Evolutionary conservation across 305 asterid genomes (phyloP), one percentile per base, ranked within the genome.

Genomic region (Fraxinus platypoda): DNA sequence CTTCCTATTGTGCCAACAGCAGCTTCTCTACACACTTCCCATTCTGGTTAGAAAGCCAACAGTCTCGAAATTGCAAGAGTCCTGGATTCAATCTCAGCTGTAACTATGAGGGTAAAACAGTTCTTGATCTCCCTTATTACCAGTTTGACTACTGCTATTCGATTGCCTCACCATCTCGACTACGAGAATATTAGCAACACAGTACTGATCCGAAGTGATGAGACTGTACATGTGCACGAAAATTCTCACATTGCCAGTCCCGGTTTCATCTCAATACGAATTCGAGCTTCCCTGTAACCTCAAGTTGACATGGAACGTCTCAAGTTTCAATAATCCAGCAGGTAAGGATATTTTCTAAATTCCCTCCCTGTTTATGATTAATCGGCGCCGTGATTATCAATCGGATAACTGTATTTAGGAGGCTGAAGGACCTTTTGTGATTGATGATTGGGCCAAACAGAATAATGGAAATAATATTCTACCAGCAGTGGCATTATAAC

Each of bases 101-200:
- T 80, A 71, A 70, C n/a, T 59, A 30, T 57, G 41, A 70, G 26
- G 57, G 23, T 8, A 49, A 17, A 30, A 23, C 86, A 49, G 41
- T 81, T 74, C 82, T 85, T 9, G 49, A 66, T 76, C 84, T 87
- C 19, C 81, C 85, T 19, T 21, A 66, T 79, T 9, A 38, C 13
- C 3, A 8, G 5, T 49, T 76, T 88, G 6, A 79, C 68, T 71
- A 33, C 81, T 33, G 77, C 72, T 35, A 31, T 76, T 91, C 26
- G 80, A 78, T 68, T 90, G 94, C 84, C 88, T 90, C 26, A 90
- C 93, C 85, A 90, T 88, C 83, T 77, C 84, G 46, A 88, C 92
- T 23, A 28, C 75, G 4, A 87, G 89, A 34, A 72, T 84, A 13
- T 30, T 90, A 54, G 89, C 91, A 30, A 80, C 88, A 2, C 7